Percentiles rank a stretch among this genome's conserved stretches.
phyloP scores from a whole-genome alignment of 495 filamentous ascomycete species.

The Penicillium mononematosum region DNA sequence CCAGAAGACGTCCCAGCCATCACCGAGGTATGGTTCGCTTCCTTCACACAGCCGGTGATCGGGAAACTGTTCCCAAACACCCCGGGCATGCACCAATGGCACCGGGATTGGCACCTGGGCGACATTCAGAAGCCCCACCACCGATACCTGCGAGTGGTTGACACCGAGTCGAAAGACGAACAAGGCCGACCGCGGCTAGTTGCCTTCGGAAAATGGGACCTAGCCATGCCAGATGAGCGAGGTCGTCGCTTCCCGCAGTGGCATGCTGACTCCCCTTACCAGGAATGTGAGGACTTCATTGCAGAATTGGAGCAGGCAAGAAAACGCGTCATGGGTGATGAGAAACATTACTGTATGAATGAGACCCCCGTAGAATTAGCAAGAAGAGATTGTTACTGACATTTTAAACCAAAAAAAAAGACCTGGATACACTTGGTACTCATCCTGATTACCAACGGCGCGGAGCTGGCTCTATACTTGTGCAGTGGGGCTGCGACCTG shows the following conservation, averaged over 20 bases:
- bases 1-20: slow-evolving; percentile 26
- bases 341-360: slow-evolving; percentile 27
- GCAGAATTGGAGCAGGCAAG: slow-evolving; percentile 16
- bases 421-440: slow-evolving; percentile 50
- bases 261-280: slow-evolving; percentile 19
- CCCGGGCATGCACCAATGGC: slow-evolving; percentile 26
- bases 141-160: slow-evolving; percentile 29
- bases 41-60: slow-evolving; percentile 24
- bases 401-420: slow-evolving; percentile 9
- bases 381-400: neutral
- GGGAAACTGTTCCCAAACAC: slow-evolving; percentile 26
- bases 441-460: slow-evolving; percentile 47
- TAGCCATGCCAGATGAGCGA: slow-evolving; percentile 21
- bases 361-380: neutral
- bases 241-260: slow-evolving; percentile 28
- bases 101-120: neutral
- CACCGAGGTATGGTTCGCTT: slow-evolving; percentile 26
- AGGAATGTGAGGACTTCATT: slow-evolving; percentile 21
- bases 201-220: slow-evolving; percentile 32
- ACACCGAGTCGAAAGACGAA: slow-evolving; percentile 15
- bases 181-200: slow-evolving; percentile 20
- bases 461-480: slow-evolving; percentile 50
- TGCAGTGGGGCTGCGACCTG: slow-evolving; percentile 49
- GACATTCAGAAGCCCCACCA: slow-evolving; percentile 21
- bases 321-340: slow-evolving; percentile 23